Evolutionary conservation across 331 rosid genomes (phyloP).

Genomic region (Acacia pycnantha): DNA sequence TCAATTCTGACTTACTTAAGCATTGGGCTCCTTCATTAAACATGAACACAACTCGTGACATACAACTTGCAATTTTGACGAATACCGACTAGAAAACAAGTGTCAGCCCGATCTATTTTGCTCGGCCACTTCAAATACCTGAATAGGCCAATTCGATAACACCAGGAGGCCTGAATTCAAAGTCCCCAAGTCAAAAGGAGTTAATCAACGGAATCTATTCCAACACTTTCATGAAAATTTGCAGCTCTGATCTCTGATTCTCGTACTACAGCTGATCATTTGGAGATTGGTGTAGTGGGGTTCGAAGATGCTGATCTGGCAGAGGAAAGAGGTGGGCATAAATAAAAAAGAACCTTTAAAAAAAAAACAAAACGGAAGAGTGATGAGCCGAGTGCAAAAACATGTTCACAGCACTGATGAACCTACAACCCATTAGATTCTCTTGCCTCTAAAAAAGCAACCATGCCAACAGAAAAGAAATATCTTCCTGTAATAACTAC

Average conservation of each 20-base stretch:
- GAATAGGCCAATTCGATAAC: slow-evolving; percentile 18
- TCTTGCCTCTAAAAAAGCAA: not conserved
- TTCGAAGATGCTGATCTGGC: slow-evolving; percentile 29
- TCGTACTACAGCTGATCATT: not conserved
- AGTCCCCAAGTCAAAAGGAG: slow-evolving; percentile 25
- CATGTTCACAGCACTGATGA: not conserved
- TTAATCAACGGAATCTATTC: not conserved
- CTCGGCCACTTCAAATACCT: slow-evolving; percentile 38
- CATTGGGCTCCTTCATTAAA: slow-evolving; percentile 63
- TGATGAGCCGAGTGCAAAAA: not conserved
- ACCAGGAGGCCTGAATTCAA: slow-evolving; percentile 23
- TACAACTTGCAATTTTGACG: slow-evolving; percentile 30
- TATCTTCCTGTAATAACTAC: not conserved
- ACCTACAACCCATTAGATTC: not conserved
- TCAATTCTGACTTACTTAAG: slow-evolving; percentile 45
- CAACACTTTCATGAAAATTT: slow-evolving; percentile 6
- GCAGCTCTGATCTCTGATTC: not conserved
- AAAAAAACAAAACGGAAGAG: not conserved
- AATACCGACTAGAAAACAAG: slow-evolving; percentile 21
- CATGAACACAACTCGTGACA: slow-evolving; percentile 49
- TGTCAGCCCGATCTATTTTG: not conserved
- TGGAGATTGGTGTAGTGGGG: slow-evolving; percentile 18
- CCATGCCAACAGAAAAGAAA: not conserved
- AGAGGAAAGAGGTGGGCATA: not conserved
- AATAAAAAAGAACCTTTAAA: not conserved